phyloP scores from a whole-genome alignment of 805 yeast genomes.

The Saccharomycopsis malanga region DNA sequence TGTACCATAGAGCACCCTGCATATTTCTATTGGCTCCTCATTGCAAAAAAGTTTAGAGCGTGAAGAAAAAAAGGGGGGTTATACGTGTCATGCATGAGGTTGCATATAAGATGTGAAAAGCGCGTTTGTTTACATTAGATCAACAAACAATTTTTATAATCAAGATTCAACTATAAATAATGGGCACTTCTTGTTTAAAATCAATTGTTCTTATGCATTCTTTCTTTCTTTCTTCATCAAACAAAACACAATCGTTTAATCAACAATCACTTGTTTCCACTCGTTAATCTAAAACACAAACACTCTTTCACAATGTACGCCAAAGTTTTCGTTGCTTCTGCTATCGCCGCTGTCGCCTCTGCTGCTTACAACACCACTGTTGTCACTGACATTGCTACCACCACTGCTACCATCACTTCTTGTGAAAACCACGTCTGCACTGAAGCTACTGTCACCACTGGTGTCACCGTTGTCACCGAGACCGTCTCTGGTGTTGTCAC shows the following conservation, averaged over 20 bases:
- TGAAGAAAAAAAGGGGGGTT: too few relatives aligned
- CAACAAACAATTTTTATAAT: too few relatives aligned
- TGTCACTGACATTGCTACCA: slow-evolving; percentile 2
- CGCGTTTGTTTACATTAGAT: too few relatives aligned
- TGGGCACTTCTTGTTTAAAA: too few relatives aligned
- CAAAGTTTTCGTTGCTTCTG: slow-evolving; percentile 19
- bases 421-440: not conserved
- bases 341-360: slow-evolving; percentile 21
- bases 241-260: not conserved
- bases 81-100: too few relatives aligned
- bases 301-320: slow-evolving; percentile 13
- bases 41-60: too few relatives aligned
- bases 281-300: not conserved
- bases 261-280: not conserved
- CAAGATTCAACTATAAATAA: too few relatives aligned
- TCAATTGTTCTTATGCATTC: too few relatives aligned
- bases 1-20: too few relatives aligned
- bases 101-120: too few relatives aligned
- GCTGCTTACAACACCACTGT: slow-evolving; percentile 24
- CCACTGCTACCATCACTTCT: slow-evolving; percentile 10
- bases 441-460: slow-evolving; percentile 7
- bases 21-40: too few relatives aligned
- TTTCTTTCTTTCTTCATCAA: not conserved
- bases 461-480: slow-evolving; percentile 20
- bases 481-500: slow-evolving; percentile 23